phyloP scores from a whole-genome alignment of 371 early-diverging fungal species.

The Mortierella sp. region DNA sequence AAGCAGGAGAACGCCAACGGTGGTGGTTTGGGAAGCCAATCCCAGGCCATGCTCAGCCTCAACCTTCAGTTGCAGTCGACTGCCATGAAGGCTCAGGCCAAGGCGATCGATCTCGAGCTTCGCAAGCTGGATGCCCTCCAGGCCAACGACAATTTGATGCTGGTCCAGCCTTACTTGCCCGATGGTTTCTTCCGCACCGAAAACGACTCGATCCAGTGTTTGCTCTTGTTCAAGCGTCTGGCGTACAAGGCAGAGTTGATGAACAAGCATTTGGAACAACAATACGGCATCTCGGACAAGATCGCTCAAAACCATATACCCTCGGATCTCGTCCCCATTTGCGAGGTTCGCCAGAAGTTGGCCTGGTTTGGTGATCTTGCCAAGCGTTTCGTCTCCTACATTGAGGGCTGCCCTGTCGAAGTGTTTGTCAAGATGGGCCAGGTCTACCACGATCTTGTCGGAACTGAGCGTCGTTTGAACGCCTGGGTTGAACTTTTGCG shows the following conservation, averaged over 20 bases:
- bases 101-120: constrained; percentile 91
- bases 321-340: constrained; percentile 66
- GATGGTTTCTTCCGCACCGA: constrained; percentile 87
- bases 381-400: constrained; percentile 75
- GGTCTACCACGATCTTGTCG: constrained; percentile 78
- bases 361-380: constrained; percentile 78
- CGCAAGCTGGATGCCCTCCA: constrained; percentile 88
- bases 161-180: constrained; percentile 87
- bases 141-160: constrained; percentile 80
- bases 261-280: constrained; percentile 82
- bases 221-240: constrained; percentile 84
- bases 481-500: constrained; percentile 79
- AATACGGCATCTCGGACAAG: constrained; percentile 70
- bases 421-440: constrained; percentile 78
- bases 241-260: constrained; percentile 85
- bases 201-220: constrained; percentile 79
- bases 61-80: constrained; percentile 85
- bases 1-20: constrained; percentile 68
- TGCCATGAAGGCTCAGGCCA: constrained; percentile 88
- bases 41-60: constrained; percentile 89
- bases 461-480: constrained; percentile 79
- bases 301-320: constrained; percentile 64
- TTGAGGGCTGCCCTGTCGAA: constrained; percentile 76
- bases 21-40: constrained; percentile 70
- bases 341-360: constrained; percentile 78